Conservation (phyloP, 768 basidiomycete species). For the Kwoniella sp. region DNA sequence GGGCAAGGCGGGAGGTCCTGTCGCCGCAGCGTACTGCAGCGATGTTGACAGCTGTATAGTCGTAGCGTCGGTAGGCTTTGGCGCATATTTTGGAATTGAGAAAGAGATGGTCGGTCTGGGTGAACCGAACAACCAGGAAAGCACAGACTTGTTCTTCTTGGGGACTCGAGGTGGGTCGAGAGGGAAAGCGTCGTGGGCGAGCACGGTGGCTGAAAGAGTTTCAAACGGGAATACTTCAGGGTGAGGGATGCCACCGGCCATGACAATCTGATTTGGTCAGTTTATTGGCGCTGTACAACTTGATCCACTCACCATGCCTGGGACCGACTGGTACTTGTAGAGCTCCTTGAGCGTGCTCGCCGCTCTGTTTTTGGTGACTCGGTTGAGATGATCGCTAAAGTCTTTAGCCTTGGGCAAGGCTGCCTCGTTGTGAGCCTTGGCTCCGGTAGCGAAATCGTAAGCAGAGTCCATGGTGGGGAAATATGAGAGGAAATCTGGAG, state of each 20-base stretch:
- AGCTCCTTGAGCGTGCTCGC: slow-evolving; percentile 69
- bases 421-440: neutral
- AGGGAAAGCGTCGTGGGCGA: slow-evolving; percentile 62
- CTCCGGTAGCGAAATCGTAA: slow-evolving; percentile 32
- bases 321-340: slow-evolving; percentile 63
- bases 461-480: slow-evolving; percentile 43
- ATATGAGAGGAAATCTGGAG: slow-evolving; percentile 2
- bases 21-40: slow-evolving; percentile 70
- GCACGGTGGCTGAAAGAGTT: slow-evolving; percentile 63
- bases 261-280: slow-evolving; percentile 54
- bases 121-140: slow-evolving; percentile 50
- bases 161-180: slow-evolving; percentile 53
- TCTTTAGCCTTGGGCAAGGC: slow-evolving; percentile 61
- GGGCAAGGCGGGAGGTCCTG: slow-evolving; percentile 65
- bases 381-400: slow-evolving; percentile 72
- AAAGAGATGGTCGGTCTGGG: slow-evolving; percentile 60
- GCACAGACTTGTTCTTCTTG: slow-evolving; percentile 37
- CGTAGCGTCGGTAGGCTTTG: slow-evolving; percentile 58
- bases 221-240: slow-evolving; percentile 68
- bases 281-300: slow-evolving; percentile 59
- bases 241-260: slow-evolving; percentile 74
- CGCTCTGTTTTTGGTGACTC: slow-evolving; percentile 60
- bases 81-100: slow-evolving; percentile 66
- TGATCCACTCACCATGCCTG: slow-evolving; percentile 56
- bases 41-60: slow-evolving; percentile 65